Conservation (phyloP, 1,284 basidiomycete genomes). For the Cystobasidium slooffiae region DNA sequence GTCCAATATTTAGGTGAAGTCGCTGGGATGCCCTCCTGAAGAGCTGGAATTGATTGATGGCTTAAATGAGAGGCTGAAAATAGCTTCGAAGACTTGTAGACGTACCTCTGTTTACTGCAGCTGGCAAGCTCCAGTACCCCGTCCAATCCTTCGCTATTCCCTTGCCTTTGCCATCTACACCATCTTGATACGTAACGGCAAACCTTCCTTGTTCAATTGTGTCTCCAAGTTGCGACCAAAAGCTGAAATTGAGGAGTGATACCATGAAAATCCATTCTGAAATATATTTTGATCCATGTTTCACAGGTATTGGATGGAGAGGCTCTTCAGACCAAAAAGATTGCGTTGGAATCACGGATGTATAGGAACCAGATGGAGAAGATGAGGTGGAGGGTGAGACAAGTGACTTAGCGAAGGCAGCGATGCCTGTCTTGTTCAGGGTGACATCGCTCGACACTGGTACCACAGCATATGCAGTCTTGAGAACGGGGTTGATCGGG, state of each 20-base stretch:
- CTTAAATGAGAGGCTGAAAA: not conserved
- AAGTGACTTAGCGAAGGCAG: constrained; percentile 15
- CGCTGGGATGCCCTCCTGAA: constrained; percentile 71
- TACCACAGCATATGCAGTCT: constrained; percentile 37
- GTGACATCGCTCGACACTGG: constrained; percentile 18
- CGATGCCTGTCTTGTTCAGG: constrained; percentile 23
- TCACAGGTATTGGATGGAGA: constrained; percentile 45
- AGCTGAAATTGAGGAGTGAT: constrained; percentile 79
- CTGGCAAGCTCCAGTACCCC: constrained; percentile 80
- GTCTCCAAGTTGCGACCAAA: constrained; percentile 72
- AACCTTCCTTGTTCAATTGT: constrained; percentile 63
- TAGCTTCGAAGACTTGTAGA: not conserved
- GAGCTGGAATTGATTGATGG: constrained; percentile 56
- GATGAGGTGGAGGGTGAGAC: not conserved
- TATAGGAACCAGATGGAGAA: not conserved
- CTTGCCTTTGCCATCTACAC: constrained; percentile 63
- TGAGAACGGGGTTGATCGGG: not conserved
- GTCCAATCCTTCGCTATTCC: constrained; percentile 64
- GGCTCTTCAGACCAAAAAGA: constrained; percentile 46
- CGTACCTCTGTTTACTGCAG: constrained; percentile 71
- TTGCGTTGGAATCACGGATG: constrained; percentile 10
- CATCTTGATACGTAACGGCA: constrained; percentile 70
- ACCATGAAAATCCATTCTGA: constrained; percentile 83
- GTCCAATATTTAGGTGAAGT: constrained; percentile 75
- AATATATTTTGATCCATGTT: constrained; percentile 52